These are phyloP conservation scores for Gossypium mustelinum DNA, from an alignment of 345 rosid genomes.

Conservation along the genomic window DNA sequence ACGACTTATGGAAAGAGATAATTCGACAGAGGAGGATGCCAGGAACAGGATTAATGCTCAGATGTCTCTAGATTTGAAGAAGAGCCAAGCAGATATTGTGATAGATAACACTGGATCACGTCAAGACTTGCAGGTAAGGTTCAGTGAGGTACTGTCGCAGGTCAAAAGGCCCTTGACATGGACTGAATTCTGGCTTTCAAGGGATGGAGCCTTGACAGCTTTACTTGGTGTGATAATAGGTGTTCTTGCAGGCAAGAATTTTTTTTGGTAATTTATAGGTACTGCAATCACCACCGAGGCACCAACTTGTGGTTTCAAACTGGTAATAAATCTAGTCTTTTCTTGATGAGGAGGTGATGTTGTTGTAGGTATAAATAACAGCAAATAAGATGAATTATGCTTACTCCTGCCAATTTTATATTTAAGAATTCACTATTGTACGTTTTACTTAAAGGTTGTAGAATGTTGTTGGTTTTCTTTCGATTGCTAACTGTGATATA, in stretches of 20 bases:
- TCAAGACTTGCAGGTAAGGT: constrained; percentile 57
- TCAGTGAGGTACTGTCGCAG: constrained; percentile 44
- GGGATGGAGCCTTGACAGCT: constrained; percentile 60
- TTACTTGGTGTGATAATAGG: constrained; percentile 42
- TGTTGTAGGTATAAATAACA: background rate
- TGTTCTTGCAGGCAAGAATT: constrained; percentile 42
- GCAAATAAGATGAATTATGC: constrained; percentile 4
- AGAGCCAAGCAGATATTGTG: constrained; percentile 67
- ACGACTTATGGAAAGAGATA: constrained; percentile 71
- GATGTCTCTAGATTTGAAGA: constrained; percentile 68
- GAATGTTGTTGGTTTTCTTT: background rate
- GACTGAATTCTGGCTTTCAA: constrained; percentile 82
- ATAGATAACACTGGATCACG: constrained; percentile 71
- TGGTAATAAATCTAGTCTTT: constrained; percentile 2
- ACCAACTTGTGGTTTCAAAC: constrained; percentile 4
- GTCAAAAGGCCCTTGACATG: constrained; percentile 67
- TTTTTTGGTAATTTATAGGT: constrained; percentile 15
- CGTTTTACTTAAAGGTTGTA: background rate
- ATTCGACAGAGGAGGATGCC: constrained; percentile 62
- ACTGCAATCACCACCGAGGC: background rate
- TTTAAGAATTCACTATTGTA: background rate
- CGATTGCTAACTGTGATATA: background rate
- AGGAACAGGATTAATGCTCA: constrained; percentile 75
- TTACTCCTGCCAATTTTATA: background rate
- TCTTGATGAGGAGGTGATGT: background rate